Conservation (phyloP, 345 rosid species). For the Eucalyptus marginata region DNA sequence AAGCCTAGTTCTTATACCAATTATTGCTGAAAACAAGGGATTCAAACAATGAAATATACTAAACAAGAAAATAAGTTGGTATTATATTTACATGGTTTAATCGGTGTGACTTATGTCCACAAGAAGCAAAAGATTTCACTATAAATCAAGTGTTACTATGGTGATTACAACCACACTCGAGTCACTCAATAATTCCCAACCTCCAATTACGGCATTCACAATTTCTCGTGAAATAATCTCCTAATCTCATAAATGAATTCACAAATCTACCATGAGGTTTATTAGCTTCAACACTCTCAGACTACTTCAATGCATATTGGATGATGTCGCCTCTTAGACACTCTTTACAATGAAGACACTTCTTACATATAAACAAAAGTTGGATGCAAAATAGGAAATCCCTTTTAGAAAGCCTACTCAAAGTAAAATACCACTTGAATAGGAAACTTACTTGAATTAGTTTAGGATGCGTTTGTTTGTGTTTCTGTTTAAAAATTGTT, state of each 20-base stretch:
- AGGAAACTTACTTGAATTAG: background rate
- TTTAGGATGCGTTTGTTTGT: too few relatives aligned
- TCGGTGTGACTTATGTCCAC: background rate
- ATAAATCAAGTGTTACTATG: background rate
- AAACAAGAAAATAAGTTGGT: background rate
- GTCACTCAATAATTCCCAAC: background rate
- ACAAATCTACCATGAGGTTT: background rate
- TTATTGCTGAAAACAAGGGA: background rate
- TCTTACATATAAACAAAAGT: background rate
- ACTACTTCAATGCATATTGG: background rate
- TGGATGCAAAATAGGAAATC: background rate
- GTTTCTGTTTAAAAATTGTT: too few relatives aligned
- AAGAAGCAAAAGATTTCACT: background rate
- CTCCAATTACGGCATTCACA: fast-evolving
- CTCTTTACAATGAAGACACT: background rate
- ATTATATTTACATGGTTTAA: background rate
- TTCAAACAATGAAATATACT: background rate
- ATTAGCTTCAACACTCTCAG: background rate
- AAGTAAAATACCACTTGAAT: background rate
- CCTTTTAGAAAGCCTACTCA: background rate
- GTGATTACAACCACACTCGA: background rate
- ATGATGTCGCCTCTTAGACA: background rate
- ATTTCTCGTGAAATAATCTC: background rate
- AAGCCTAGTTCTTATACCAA: background rate
- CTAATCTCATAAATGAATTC: background rate